A percentile compares a stretch with the other conserved stretches of the same genome.
Conservation (phyloP, 768 basidiomycete species). For the Pleurotus eryngii region DNA sequence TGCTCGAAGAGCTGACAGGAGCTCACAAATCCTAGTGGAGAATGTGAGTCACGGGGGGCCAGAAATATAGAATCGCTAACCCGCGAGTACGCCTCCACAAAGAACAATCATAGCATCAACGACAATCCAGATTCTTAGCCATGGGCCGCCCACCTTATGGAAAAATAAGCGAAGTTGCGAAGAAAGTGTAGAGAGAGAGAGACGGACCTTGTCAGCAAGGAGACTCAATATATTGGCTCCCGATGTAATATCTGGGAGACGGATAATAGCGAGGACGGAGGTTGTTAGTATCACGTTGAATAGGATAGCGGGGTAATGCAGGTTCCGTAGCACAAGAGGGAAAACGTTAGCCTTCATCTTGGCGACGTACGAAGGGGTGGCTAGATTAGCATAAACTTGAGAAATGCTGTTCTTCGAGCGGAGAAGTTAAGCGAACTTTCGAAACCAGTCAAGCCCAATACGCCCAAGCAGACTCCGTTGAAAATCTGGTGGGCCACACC, state of each 20-base stretch:
- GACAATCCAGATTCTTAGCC: slow-evolving; percentile 61
- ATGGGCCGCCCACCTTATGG: slow-evolving; percentile 50
- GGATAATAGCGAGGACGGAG: slow-evolving; percentile 57
- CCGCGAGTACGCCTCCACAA: slow-evolving; percentile 69
- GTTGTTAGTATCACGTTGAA: slow-evolving; percentile 57
- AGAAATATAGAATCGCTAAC: slow-evolving; percentile 23
- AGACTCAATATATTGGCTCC: slow-evolving; percentile 63
- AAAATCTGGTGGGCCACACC: slow-evolving; percentile 47
- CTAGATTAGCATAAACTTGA: slow-evolving; percentile 19
- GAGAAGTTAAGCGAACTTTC: slow-evolving; percentile 44
- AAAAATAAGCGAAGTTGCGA: background rate
- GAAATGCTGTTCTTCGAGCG: background rate
- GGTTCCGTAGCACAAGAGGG: slow-evolving; percentile 59
- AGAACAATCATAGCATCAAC: slow-evolving; percentile 70
- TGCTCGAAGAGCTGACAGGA: slow-evolving; percentile 59
- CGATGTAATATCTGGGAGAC: slow-evolving; percentile 41
- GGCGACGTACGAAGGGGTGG: slow-evolving; percentile 63
- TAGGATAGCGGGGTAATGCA: slow-evolving; percentile 57
- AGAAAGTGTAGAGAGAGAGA: background rate
- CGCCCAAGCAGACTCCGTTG: slow-evolving; percentile 65
- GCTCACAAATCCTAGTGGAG: slow-evolving; percentile 46
- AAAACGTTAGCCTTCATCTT: slow-evolving; percentile 55
- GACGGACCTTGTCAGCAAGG: slow-evolving; percentile 53
- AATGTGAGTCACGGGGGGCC: background rate
- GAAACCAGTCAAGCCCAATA: slow-evolving; percentile 71